Conservation (phyloP, 345 rosid species). For the Orychophragmus violaceus region DNA sequence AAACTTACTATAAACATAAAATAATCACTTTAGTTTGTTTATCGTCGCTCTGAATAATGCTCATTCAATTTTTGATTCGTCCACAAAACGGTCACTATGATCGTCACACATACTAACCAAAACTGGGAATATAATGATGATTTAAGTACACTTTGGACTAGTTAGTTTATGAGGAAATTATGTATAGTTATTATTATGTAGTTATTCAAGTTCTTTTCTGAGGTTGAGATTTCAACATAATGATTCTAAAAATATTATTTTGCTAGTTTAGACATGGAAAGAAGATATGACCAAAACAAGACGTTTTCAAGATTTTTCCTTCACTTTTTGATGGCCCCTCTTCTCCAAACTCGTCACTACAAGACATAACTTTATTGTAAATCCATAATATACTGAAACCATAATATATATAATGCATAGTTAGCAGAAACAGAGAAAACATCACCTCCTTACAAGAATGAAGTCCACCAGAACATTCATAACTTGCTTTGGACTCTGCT, state of each 20-base stretch:
- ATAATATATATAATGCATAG: not conserved
- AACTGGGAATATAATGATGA: not conserved
- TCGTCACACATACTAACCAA: not conserved
- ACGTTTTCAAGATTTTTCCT: not conserved
- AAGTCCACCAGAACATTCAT: not conserved
- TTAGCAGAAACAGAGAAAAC: not conserved
- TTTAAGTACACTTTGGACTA: not conserved
- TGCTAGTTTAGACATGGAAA: not conserved
- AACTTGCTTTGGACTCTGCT: not conserved
- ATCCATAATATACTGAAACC: not conserved
- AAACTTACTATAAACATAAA: not conserved
- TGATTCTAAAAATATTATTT: not conserved
- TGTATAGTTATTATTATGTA: not conserved
- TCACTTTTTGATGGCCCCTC: not conserved
- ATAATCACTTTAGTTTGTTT: not conserved
- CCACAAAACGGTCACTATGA: not conserved
- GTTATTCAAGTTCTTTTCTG: not conserved
- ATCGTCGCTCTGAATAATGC: not conserved
- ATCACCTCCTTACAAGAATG: not conserved
- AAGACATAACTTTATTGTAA: not conserved
- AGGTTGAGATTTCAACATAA: not conserved
- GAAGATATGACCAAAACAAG: not conserved
- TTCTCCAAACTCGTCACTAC: not conserved
- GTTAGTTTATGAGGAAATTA: not conserved
- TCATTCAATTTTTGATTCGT: not conserved